phyloP scores from a whole-genome alignment of 73 alveolate species.

The Uronychia setigera region DNA sequence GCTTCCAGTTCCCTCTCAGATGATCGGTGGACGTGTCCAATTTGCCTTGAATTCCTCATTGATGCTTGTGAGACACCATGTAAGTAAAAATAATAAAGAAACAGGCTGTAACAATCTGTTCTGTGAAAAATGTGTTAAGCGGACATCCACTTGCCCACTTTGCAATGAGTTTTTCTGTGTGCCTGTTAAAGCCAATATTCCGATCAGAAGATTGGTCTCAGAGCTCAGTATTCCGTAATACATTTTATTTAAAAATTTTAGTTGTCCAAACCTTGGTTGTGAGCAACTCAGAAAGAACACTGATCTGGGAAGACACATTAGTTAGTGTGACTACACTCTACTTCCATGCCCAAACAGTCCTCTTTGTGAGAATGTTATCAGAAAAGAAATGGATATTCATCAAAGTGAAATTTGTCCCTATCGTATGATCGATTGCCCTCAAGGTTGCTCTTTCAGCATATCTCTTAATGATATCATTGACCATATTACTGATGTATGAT shows the following conservation, averaged over 20 bases:
- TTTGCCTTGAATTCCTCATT: conserved; percentile 51
- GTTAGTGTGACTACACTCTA: conserved; percentile 35
- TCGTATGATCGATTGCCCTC: conserved; percentile 40
- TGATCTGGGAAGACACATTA: conserved; percentile 33
- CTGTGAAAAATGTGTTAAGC: conserved; percentile 56
- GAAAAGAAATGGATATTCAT: conserved; percentile 46
- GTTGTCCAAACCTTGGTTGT: conserved; percentile 35
- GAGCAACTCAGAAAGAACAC: conserved; percentile 37
- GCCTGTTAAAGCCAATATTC: conserved; percentile 47
- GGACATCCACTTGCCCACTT: conserved; percentile 51
- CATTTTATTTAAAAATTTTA: not conserved
- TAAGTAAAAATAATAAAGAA: too few relatives aligned
- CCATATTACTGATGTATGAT: conserved; percentile 20
- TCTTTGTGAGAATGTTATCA: conserved; percentile 41
- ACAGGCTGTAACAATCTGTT: conserved; percentile 55
- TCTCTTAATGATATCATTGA: conserved; percentile 44
- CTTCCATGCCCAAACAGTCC: conserved; percentile 35
- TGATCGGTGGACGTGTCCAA: conserved; percentile 67
- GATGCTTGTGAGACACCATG: conserved; percentile 65
- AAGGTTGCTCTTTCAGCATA: conserved; percentile 30
- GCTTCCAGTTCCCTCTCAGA: conserved; percentile 55
- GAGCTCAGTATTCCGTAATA: conserved; percentile 20
- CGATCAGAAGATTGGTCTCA: conserved; percentile 49
- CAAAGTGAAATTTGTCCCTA: conserved; percentile 34
- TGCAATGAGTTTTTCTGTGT: conserved; percentile 39